Percentiles rank a stretch among this genome's conserved stretches.
phyloP scores from a whole-genome alignment of 2,329 filamentous ascomycete species.

The Monosporascus sp. region DNA sequence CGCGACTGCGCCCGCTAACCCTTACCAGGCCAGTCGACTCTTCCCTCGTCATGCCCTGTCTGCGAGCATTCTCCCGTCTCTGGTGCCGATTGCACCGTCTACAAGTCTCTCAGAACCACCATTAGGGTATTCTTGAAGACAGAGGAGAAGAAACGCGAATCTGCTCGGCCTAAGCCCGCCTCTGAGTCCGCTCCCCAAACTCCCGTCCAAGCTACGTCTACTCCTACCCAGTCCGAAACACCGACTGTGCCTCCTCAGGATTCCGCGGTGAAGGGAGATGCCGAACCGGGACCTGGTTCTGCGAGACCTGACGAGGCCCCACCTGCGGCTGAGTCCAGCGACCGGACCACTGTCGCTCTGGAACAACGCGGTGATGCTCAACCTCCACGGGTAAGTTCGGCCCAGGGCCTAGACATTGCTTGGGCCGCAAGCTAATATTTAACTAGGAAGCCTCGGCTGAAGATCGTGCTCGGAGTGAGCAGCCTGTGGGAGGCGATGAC shows the following conservation, averaged over 20 bases:
- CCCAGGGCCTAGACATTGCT: not conserved
- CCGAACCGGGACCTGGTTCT: slow-evolving; percentile 4
- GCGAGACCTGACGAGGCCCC: not conserved
- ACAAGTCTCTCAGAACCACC: slow-evolving; percentile 88
- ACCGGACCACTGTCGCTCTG: not conserved
- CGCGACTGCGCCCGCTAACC: slow-evolving; percentile 7
- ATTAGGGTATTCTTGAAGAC: slow-evolving; percentile 87
- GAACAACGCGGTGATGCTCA: slow-evolving; percentile 10
- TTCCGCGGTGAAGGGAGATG: slow-evolving; percentile 5
- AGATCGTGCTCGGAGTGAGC: slow-evolving; percentile 8
- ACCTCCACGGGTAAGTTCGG: slow-evolving; percentile 9
- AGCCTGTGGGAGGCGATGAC: slow-evolving; percentile 4
- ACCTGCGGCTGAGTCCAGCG: not conserved
- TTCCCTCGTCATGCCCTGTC: slow-evolving; percentile 79
- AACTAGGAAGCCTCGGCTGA: slow-evolving; percentile 4
- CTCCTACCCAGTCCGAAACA: slow-evolving; percentile 25
- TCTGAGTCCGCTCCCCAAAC: slow-evolving; percentile 35
- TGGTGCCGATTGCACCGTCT: slow-evolving; percentile 77
- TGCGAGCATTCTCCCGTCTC: slow-evolving; percentile 90
- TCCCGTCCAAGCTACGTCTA: slow-evolving; percentile 36
- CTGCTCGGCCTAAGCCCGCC: slow-evolving; percentile 44
- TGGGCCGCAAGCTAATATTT: slow-evolving; percentile 3
- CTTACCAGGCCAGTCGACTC: slow-evolving; percentile 64
- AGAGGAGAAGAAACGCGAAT: slow-evolving; percentile 82
- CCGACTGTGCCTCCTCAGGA: slow-evolving; percentile 14